Evolutionary conservation across 148 eudicot genomes (phyloP).

Genomic region (Rheum nobile): DNA sequence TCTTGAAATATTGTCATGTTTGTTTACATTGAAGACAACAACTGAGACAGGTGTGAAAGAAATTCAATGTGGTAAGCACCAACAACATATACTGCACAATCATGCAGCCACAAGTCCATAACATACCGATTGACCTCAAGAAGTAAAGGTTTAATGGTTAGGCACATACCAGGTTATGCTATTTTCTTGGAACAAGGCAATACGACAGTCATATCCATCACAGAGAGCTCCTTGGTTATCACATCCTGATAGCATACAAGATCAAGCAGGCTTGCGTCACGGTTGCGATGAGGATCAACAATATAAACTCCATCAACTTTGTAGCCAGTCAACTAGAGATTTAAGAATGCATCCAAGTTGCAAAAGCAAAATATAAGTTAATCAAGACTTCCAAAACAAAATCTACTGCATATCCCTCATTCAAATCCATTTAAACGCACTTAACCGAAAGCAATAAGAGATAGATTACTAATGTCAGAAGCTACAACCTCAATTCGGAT

Average conservation of each 20-base stretch:
- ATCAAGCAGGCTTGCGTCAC: conserved; percentile 72
- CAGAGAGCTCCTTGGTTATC: conserved; percentile 70
- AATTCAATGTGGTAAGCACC: neutral
- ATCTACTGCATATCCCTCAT: no score
- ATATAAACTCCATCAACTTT: conserved; percentile 93
- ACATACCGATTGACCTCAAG: neutral
- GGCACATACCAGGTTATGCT: conserved; percentile 72
- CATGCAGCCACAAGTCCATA: neutral
- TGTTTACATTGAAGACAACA: conserved; percentile 80
- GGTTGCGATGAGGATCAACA: conserved; percentile 66
- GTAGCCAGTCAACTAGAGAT: no score
- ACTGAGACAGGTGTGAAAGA: conserved; percentile 22
- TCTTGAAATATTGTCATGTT: conserved; percentile 73
- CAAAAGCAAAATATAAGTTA: no score
- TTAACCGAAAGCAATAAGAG: no score
- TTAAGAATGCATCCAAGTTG: no score
- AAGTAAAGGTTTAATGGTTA: neutral
- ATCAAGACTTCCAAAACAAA: no score
- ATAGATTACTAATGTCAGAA: no score
- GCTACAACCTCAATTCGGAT: no score
- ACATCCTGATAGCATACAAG: conserved; percentile 85
- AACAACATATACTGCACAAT: neutral
- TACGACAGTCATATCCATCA: conserved; percentile 98
- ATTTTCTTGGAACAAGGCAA: conserved; percentile 95
- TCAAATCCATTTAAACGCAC: no score